Evolutionary conservation across 2,329 filamentous ascomycete species (phyloP), one percentile per base, ranked within the genome.

Genomic region (Zasmidium cellare): DNA sequence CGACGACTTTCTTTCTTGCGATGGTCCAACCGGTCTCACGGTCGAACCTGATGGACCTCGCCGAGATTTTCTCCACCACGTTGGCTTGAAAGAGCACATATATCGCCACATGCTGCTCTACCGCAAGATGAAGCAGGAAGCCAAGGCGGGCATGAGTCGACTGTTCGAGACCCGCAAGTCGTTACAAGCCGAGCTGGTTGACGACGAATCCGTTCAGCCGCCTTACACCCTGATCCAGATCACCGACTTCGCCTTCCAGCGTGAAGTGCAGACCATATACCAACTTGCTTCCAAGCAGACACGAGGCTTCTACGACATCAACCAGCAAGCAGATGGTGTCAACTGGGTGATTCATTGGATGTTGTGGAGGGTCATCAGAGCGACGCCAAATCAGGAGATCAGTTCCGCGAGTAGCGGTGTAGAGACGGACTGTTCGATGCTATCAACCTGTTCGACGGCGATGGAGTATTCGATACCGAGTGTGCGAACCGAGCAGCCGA

Each of bases 341-440:
- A 63, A 65, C 20, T 65, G 63, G 63, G 63, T 63, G 19, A 63
- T 65, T 23, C 59, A 60, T 11, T 65, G 63, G 63, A 61, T 65
- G 61, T 56, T 65, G 3, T 65, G 63, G 63, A 52, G 59, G n/a
- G 58, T 63, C 44, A 49, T 65, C n/a, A 57, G 57, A 24, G 23
- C 41, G 20, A 52, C 51, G 19, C 52, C 60, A 23, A 23, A 38
- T 23, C 54, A 46, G 14, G 57, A 56, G 18, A n/a, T 22, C 20
- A 46, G 47, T 2, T 59, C 55, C 16, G 31, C 51, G 3, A 61
- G 59, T 50, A 65, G 58, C 31, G 51, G 57, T 9, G 59, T 46
- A 19, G 63, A 63, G 19, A 58, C 59, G 11, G 57, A 58, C 18
- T 56, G 31, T 47, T 65, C 61, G 19, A 55, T 50, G 18, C 38